These are phyloP conservation scores for Cyberlindnera amylophila DNA, from an alignment of 805 yeast genomes.

Conservation along the genomic window DNA sequence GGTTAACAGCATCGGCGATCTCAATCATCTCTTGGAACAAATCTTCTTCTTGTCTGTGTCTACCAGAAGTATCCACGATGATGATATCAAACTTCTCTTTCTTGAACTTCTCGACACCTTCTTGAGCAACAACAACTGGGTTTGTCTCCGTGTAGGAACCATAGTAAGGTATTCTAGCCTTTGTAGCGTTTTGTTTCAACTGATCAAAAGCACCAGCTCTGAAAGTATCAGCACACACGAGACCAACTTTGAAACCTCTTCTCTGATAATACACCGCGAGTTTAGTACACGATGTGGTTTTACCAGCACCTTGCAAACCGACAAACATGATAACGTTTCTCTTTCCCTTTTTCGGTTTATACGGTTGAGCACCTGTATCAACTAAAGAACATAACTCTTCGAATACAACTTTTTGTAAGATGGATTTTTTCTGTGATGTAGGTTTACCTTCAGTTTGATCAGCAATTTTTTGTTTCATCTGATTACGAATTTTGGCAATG, in stretches of 20 bases:
- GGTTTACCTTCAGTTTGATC: constrained; percentile 41
- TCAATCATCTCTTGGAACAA: constrained; percentile 93
- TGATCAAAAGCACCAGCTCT: constrained; percentile 99
- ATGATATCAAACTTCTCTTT: constrained; percentile 89
- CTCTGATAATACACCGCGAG: constrained; percentile 91
- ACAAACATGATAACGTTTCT: constrained; percentile 91
- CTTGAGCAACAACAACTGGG: constrained; percentile 87
- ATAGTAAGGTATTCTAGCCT: constrained; percentile 89
- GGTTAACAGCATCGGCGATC: constrained; percentile 80
- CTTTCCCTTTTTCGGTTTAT: constrained; percentile 82
- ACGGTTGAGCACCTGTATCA: constrained; percentile 59
- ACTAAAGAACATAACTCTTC: constrained; percentile 88
- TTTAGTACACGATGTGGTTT: constrained; percentile 96
- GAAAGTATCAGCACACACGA: constrained; percentile 98
- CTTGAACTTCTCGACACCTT: constrained; percentile 89
- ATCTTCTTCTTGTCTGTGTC: constrained; percentile 93
- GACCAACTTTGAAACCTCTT: constrained; percentile 90
- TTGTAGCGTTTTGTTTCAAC: constrained; percentile 93
- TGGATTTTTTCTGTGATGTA: constrained; percentile 62
- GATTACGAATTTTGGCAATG: constrained; percentile 72
- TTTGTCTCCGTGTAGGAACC: constrained; percentile 96
- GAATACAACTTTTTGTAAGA: constrained; percentile 86
- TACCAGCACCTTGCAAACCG: constrained; percentile 98
- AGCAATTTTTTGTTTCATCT: constrained; percentile 57
- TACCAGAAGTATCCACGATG: constrained; percentile 96